Evolutionary conservation across 192 early-diverging fungal species (phyloP), one percentile per base, ranked within the genome.

Genomic region (Rhizophagus prolifer): DNA sequence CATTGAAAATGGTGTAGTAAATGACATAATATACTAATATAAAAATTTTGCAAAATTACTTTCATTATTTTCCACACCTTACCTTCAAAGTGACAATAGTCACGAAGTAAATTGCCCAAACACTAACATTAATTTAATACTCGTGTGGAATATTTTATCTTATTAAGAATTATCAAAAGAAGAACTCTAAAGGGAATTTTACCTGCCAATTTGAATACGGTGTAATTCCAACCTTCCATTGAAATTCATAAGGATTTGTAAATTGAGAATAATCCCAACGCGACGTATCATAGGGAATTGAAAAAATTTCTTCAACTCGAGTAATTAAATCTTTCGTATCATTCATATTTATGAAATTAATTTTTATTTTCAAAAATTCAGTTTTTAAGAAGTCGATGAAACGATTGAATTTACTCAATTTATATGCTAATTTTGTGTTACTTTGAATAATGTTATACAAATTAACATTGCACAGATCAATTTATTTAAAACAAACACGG

Each of bases 41-140:
- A 21, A 54, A 21, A 50, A 50, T 19, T 2, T 54, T 4, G 19
- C 4, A 21, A 44, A 44, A 10, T 44, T 44, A 44, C 10, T 19
- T 54, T 54, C 1, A 21, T 7, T 21, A 19, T 54, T 21, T 1
- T 4, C 16, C 14, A 3, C 36, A 74, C 72, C 72, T 62, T 74
- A 74, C 72, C 72, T 62, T 74, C 36, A 59, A 62, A 9, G 59
- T 19, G 23, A 74, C 28, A n/a, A 86, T 82, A 44, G 79, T 78
- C 16, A 66, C 44, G 65, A 83, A 83, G 46, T 86, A 86, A 28
- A 77, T 46, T 28, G 58, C 80, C 86, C 86, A 86, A 23, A 82
- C 62, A 14, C 63, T 34, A 44, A 2, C 1, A 44, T 44, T 44
- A 38, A 38, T 12, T 44, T 44, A 12, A 44, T 44, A 12, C 41